A percentile compares a stretch with the other conserved stretches of the same genome.
Conservation (phyloP, 441 rosid species). For the Rhodomyrtus psidioides region DNA sequence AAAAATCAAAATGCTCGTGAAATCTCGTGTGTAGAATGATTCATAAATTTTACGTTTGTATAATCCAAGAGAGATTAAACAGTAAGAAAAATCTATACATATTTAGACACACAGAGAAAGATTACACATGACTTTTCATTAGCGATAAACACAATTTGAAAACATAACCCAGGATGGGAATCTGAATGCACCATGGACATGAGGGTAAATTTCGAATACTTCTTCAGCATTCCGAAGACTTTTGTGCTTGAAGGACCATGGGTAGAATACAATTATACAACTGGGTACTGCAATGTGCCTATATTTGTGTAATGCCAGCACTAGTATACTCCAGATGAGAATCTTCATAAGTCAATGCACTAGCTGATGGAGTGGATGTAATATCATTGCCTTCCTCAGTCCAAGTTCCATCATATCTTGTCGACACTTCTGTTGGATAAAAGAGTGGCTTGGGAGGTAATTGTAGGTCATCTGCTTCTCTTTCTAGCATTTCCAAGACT, state of each 20-base stretch:
- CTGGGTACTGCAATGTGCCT: no score
- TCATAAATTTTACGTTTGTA: background rate
- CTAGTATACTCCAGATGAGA: background rate
- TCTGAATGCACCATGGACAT: no score
- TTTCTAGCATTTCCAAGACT: background rate
- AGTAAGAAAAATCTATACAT: background rate
- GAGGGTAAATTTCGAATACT: no score
- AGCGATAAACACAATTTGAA: no score
- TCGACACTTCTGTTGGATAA: background rate
- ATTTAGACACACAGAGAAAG: no score
- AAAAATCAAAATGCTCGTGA: background rate
- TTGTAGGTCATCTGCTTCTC: background rate
- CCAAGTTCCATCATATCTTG: background rate
- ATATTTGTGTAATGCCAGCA: background rate
- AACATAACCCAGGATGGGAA: no score
- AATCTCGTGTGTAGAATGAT: background rate
- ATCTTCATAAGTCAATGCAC: background rate
- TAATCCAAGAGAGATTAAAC: fast-evolving
- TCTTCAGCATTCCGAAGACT: no score
- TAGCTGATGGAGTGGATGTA: background rate
- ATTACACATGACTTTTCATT: no score
- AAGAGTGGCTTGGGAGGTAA: background rate
- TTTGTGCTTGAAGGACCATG: no score
- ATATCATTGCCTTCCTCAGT: background rate
- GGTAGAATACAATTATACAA: no score